Evolutionary conservation across 305 asterid genomes (phyloP).

Genomic region (Rubia balearica): DNA sequence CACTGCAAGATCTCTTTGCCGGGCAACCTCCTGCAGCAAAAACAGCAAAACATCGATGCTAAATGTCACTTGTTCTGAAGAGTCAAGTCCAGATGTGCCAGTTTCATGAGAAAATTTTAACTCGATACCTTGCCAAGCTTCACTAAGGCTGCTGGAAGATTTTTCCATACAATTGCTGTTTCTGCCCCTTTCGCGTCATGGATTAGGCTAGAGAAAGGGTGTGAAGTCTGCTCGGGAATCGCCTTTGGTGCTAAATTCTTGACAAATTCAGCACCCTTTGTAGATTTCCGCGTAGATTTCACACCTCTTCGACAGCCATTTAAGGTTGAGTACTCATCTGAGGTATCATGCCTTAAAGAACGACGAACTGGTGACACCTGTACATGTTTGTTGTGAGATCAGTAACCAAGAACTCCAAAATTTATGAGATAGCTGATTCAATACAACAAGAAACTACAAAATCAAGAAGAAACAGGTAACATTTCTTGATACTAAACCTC

Average conservation of each 20-base stretch:
- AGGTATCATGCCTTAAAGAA: constrained; percentile 42
- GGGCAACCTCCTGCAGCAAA: constrained; percentile 44
- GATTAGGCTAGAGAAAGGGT: constrained; percentile 26
- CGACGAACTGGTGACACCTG: constrained; percentile 74
- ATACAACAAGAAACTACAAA: background rate
- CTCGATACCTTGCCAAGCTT: constrained; percentile 61
- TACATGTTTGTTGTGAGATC: constrained; percentile 18
- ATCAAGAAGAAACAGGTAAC: background rate
- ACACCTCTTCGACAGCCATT: constrained; percentile 27
- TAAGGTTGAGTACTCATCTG: constrained; percentile 47
- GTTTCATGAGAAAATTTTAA: background rate
- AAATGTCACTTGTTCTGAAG: no score
- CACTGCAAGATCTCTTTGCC: constrained; percentile 53
- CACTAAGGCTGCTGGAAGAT: constrained; percentile 42
- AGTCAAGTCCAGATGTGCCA: background rate
- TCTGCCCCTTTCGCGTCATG: constrained; percentile 49
- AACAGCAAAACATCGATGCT: background rate
- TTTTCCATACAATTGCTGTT: constrained; percentile 44
- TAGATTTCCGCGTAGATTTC: constrained; percentile 26
- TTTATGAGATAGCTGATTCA: background rate
- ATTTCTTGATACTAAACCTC: background rate
- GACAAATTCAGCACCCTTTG: constrained; percentile 26
- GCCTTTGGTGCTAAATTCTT: constrained; percentile 24
- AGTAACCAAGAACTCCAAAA: background rate
- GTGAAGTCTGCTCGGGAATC: constrained; percentile 21